Conservation (phyloP, 2,329 filamentous ascomycete species). For the Parastagonospora nodorum region DNA sequence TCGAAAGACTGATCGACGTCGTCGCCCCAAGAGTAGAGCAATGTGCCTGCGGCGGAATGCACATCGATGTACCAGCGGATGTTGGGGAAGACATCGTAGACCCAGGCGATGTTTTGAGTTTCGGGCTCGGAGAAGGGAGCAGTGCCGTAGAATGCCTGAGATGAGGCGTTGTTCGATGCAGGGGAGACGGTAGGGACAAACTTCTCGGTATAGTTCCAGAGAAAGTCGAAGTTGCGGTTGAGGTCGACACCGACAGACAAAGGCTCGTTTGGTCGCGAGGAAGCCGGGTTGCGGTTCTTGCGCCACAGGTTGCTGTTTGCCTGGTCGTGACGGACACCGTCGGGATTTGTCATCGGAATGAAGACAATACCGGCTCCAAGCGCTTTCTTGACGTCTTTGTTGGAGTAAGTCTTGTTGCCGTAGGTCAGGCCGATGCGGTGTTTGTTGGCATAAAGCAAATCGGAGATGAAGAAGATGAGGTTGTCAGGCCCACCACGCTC, state of each 20-base stretch:
- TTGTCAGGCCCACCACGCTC: slow-evolving; percentile 64
- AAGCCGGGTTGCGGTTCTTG: slow-evolving; percentile 49
- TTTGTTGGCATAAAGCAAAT: slow-evolving; percentile 60
- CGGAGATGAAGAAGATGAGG: slow-evolving; percentile 62
- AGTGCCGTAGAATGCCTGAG: slow-evolving; percentile 59
- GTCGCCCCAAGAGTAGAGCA: slow-evolving; percentile 65
- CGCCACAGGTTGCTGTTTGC: slow-evolving; percentile 38
- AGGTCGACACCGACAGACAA: slow-evolving; percentile 35
- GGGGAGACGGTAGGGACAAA: slow-evolving; percentile 46
- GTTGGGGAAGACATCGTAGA: slow-evolving; percentile 56
- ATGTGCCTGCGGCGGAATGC: slow-evolving; percentile 59
- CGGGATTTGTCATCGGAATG: slow-evolving; percentile 39
- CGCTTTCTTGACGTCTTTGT: slow-evolving; percentile 57
- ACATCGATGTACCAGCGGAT: slow-evolving; percentile 64
- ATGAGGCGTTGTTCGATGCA: slow-evolving; percentile 50
- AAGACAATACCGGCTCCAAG: slow-evolving; percentile 61
- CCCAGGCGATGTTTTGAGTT: slow-evolving; percentile 58
- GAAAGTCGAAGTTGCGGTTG: slow-evolving; percentile 55
- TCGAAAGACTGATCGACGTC: slow-evolving; percentile 57
- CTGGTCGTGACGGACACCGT: slow-evolving; percentile 39
- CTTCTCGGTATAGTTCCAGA: slow-evolving; percentile 60
- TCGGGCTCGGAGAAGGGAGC: slow-evolving; percentile 62
- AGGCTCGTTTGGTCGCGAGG: slow-evolving; percentile 13
- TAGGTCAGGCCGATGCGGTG: slow-evolving; percentile 57
- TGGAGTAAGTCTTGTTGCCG: slow-evolving; percentile 58